A percentile compares a stretch with the other conserved stretches of the same genome.
These are phyloP conservation scores for Physocladia obscura DNA, from an alignment of 192 early-diverging fungal genomes.

Conservation along the genomic window DNA sequence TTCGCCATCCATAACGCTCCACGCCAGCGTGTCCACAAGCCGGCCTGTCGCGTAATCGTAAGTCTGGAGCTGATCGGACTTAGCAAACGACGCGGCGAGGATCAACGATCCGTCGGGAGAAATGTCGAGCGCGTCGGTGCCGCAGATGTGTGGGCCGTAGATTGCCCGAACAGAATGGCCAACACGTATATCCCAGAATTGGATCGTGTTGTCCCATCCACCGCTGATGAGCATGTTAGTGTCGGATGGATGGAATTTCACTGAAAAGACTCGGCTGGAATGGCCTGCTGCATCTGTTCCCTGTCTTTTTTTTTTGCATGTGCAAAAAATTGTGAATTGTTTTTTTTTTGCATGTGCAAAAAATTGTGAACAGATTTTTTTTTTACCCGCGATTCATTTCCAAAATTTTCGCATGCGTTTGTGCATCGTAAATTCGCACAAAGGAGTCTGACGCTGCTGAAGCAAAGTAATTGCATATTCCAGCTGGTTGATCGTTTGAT, in stretches of 20 bases:
- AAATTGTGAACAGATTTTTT: too few relatives aligned
- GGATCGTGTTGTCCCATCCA: conserved; percentile 60
- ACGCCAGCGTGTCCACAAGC: conserved; percentile 43
- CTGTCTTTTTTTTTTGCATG: conserved; percentile 20
- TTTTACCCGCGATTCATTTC: conserved; percentile 35
- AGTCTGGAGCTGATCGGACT: conserved; percentile 44
- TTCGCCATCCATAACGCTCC: conserved; percentile 40
- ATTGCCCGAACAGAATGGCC: conserved; percentile 46
- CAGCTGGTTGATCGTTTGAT: conserved; percentile 4
- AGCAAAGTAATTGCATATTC: conserved; percentile 35
- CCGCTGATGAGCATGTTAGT: conserved; percentile 43
- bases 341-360: neutral
- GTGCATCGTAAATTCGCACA: conserved; percentile 49
- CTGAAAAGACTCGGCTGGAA: conserved; percentile 54
- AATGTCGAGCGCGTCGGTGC: conserved; percentile 52
- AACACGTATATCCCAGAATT: conserved; percentile 55
- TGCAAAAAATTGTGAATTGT: conserved; percentile 12
- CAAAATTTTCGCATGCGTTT: conserved; percentile 8
- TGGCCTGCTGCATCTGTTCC: conserved; percentile 47
- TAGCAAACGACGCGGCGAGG: conserved; percentile 46
- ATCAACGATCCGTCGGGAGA: conserved; percentile 33
- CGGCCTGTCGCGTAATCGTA: conserved; percentile 35
- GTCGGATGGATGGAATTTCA: conserved; percentile 55
- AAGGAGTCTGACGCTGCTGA: conserved; percentile 41
- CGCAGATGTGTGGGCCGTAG: conserved; percentile 60